A percentile compares a stretch with the other conserved stretches of the same genome.
phyloP scores from a whole-genome alignment of 441 rosid genomes.

The Mallotus japonicus region DNA sequence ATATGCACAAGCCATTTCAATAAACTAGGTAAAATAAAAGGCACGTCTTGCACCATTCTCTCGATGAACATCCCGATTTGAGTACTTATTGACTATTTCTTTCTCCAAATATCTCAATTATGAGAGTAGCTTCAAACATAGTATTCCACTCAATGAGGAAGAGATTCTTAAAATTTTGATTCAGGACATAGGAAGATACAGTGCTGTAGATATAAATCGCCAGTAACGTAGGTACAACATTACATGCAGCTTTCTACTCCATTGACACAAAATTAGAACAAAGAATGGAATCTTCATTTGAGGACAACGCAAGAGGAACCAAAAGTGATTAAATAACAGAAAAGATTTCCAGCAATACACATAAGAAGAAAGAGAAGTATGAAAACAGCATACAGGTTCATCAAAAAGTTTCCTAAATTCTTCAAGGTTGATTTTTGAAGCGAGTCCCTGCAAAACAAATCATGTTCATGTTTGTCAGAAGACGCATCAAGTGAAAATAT shows the following conservation, averaged over 20 bases:
- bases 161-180: not conserved
- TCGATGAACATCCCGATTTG: no score
- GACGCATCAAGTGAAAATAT: not conserved
- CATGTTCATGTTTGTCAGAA: constrained; percentile 11
- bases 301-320: not conserved
- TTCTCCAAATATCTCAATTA: not conserved
- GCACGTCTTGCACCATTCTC: not conserved
- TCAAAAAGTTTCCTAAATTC: constrained; percentile 62
- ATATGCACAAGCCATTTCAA: not conserved
- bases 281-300: no score
- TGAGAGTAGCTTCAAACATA: not conserved
- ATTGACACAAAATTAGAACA: not conserved
- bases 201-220: not conserved
- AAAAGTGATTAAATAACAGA: no score
- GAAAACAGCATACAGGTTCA: constrained; percentile 43
- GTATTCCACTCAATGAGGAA: not conserved
- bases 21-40: not conserved
- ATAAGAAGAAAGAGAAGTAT: constrained; percentile 3
- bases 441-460: constrained; percentile 51
- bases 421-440: constrained; percentile 62
- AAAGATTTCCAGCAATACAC: not conserved
- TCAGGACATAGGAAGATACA: not conserved
- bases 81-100: not conserved
- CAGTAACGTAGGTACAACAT: not conserved
- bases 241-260: no score